These are phyloP conservation scores for Auriscalpium vulgare DNA, from an alignment of 768 basidiomycete genomes.

Conservation along the genomic window DNA sequence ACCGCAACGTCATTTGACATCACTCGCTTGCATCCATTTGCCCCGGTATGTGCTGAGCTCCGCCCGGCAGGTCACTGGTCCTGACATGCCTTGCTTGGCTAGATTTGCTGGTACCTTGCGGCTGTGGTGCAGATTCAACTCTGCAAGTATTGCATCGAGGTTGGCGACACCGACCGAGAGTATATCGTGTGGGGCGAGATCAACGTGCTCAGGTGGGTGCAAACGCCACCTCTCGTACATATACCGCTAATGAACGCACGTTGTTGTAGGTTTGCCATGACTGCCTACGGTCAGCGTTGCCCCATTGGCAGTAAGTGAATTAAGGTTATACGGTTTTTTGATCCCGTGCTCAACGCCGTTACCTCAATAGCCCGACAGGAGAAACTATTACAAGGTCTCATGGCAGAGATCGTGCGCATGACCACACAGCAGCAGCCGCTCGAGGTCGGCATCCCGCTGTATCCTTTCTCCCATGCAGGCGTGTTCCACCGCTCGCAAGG, in stretches of 20 bases:
- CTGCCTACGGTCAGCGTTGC: slow-evolving; percentile 70
- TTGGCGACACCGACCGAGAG: slow-evolving; percentile 65
- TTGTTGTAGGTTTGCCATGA: slow-evolving; percentile 66
- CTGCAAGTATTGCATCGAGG: slow-evolving; percentile 81
- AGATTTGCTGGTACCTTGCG: slow-evolving; percentile 91
- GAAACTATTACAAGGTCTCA: slow-evolving; percentile 69
- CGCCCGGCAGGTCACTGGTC: neutral
- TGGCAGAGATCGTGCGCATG: slow-evolving; percentile 79
- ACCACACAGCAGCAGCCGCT: slow-evolving; percentile 76
- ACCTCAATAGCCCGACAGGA: slow-evolving; percentile 64
- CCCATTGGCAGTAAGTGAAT: slow-evolving; percentile 68
- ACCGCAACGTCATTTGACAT: slow-evolving; percentile 81
- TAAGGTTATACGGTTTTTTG: neutral
- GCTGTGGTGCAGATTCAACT: slow-evolving; percentile 81
- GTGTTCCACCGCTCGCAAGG: slow-evolving; percentile 46
- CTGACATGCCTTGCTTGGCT: slow-evolving; percentile 5
- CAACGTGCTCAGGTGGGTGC: slow-evolving; percentile 64
- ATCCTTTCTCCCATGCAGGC: slow-evolving; percentile 68
- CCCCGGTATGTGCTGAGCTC: slow-evolving; percentile 45
- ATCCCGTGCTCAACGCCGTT: neutral
- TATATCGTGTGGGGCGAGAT: slow-evolving; percentile 83
- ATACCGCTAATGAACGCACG: neutral
- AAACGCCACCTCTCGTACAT: neutral
- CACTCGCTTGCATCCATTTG: slow-evolving; percentile 73
- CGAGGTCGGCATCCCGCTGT: slow-evolving; percentile 72